A percentile compares a stretch with the other conserved stretches of the same genome.
Evolutionary conservation across 768 basidiomycete genomes (phyloP).

Genomic region (Pleurotus tuber-regium): DNA sequence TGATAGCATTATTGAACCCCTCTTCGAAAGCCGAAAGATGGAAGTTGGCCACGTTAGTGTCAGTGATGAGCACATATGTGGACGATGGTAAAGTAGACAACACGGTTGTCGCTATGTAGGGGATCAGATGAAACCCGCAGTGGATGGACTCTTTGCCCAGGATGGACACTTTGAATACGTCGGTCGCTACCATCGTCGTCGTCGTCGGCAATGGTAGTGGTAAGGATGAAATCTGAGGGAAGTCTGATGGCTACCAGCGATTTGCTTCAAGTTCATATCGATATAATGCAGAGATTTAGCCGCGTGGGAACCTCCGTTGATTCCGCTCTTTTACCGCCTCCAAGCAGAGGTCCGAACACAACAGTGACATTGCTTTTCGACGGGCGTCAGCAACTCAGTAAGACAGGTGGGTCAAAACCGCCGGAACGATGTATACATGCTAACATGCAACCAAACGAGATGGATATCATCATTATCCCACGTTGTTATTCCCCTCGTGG

Average conservation of each 20-base stretch:
- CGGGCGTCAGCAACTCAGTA: not conserved
- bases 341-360: too few species aligned
- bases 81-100: slow-evolving; percentile 70
- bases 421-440: not conserved
- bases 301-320: slow-evolving; percentile 11
- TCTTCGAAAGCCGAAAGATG: slow-evolving; percentile 68
- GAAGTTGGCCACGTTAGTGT: slow-evolving; percentile 82
- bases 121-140: slow-evolving; percentile 89
- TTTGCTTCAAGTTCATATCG: slow-evolving; percentile 10
- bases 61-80: slow-evolving; percentile 90
- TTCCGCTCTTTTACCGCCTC: slow-evolving; percentile 4
- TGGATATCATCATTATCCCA: too few species aligned
- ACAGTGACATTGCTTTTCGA: too few species aligned
- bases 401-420: slow-evolving; percentile 2
- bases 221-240: not conserved
- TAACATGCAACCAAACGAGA: not conserved
- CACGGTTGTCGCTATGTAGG: slow-evolving; percentile 80
- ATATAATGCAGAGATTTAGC: slow-evolving; percentile 1
- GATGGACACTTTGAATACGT: slow-evolving; percentile 79
- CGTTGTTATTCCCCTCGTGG: too few species aligned
- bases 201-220: not conserved
- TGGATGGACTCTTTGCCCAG: slow-evolving; percentile 86
- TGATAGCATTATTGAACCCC: slow-evolving; percentile 55
- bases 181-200: slow-evolving; percentile 39
- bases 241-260: not conserved